Evolutionary conservation across 306 rosid species (phyloP), one percentile per base, ranked within the genome.

Genomic region (Sindora glabra): DNA sequence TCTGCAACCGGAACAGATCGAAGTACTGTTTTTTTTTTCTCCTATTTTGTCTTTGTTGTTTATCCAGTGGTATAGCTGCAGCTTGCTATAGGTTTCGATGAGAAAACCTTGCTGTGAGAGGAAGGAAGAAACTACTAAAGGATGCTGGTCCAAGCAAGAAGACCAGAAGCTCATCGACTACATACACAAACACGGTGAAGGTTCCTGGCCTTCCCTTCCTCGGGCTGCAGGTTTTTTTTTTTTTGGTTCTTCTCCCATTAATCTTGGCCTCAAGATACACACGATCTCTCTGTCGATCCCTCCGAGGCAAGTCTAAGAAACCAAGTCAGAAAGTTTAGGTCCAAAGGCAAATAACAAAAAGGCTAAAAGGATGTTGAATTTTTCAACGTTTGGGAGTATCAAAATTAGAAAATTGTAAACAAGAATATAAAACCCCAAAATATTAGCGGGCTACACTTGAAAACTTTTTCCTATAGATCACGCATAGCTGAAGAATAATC

Each of bases 81-180:
- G 2, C 38, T 2, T 2, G 7, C 3, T 2, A 14, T 38, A 12
- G 48, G 48, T 7, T 54, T 55, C 30, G 22, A 55, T 55, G 61
- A 55, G 48, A 14, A 56, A 17, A 14, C 62, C 62, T 38, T 10
- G 25, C 38, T 59, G 65, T 12, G 72, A 73, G 38, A 76, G 71
- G 56, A 76, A 75, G 56, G 25, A 32, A 17, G 75, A 58, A 55
- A 69, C 47, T 1, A 67, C 38, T 8, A 78, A 68, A 63, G 78
- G 85, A 16, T 76, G 70, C 1, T 75, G 85, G 86, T 68, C 82
- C 2, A 67, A 30, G 32, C 68, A 80, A 25, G 86, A 80, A 64
- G 86, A 80, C 56, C 77, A 76, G 70, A 76, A 73, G 29, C 86
- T 80, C 29, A 40, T 73, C 12, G 68, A 65, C 25, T 65, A 80